Percentiles rank a stretch among this genome's conserved stretches.
Conservation (phyloP, 768 basidiomycete species). For the Podaxis carcinomalis region DNA sequence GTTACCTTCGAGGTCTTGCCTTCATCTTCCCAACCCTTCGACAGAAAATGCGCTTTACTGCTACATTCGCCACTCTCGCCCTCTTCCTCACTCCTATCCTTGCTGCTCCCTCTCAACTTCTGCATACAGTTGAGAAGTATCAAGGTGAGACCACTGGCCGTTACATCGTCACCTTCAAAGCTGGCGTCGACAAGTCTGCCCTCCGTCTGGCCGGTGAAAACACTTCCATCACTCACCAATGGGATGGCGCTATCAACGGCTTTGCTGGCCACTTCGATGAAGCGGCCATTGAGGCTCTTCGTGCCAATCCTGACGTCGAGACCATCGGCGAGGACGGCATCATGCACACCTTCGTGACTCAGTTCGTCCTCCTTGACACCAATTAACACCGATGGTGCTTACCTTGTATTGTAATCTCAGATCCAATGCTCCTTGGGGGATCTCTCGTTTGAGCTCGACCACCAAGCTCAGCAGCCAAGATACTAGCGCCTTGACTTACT, state of each 20-base stretch:
- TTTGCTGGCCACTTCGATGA: conserved; percentile 15
- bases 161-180: conserved; percentile 13
- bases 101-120: not conserved
- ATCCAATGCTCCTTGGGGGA: conserved; percentile 31
- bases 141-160: conserved; percentile 11
- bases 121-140: conserved; percentile 14
- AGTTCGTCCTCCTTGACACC: conserved; percentile 12
- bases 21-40: not conserved
- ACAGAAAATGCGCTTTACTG: not conserved
- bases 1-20: not conserved
- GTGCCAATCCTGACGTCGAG: conserved; percentile 20
- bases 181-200: conserved; percentile 2
- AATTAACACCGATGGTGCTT: not conserved
- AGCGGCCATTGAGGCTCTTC: conserved; percentile 17
- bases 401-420: conserved; percentile 10
- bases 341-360: conserved; percentile 18
- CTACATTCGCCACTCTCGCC: conserved; percentile 7
- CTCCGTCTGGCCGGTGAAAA: not conserved
- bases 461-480: conserved; percentile 14
- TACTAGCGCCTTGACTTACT: conserved; percentile 16
- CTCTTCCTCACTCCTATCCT: conserved; percentile 1
- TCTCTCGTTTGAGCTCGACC: conserved; percentile 23
- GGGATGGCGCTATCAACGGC: conserved; percentile 13
- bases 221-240: conserved; percentile 1
- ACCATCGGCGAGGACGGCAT: conserved; percentile 24